A percentile compares a stretch with the other conserved stretches of the same genome.
Evolutionary conservation across 2,329 filamentous ascomycete genomes (phyloP).

Genomic region (Trichoderma brevicompactum): DNA sequence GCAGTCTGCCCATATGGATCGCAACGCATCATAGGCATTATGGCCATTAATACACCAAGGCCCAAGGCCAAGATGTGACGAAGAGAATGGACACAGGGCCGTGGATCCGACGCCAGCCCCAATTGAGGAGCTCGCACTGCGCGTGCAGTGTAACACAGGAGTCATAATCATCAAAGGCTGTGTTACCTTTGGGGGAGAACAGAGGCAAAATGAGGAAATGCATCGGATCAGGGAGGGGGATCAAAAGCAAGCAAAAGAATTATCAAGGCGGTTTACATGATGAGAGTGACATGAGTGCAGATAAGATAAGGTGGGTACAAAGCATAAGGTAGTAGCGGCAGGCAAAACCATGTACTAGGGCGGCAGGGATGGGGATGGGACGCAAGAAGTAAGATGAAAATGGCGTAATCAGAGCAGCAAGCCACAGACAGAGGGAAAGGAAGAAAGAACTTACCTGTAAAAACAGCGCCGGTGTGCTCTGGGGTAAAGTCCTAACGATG

Average conservation of each 20-base stretch:
- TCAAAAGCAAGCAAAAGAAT: not conserved
- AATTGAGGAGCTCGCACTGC: not conserved
- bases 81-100: not conserved
- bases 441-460: conserved; percentile 14
- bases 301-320: conserved; percentile 23
- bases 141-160: not conserved
- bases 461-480: conserved; percentile 2
- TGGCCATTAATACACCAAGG: not conserved
- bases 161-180: too few relatives aligned
- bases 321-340: not conserved
- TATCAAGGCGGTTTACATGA: not conserved
- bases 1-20: not conserved
- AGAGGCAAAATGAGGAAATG: not conserved
- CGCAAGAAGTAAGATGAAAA: conserved; percentile 3
- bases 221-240: not conserved
- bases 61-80: not conserved
- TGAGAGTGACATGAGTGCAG: conserved; percentile 1
- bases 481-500: conserved; percentile 4
- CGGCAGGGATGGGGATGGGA: conserved; percentile 7
- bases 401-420: conserved; percentile 11
- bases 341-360: not conserved
- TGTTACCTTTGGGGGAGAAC: not conserved
- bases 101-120: conserved; percentile 3
- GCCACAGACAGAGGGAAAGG: not conserved
- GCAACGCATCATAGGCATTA: not conserved